phyloP scores from a whole-genome alignment of 257 asterid genomes.

The Craterostigma plantagineum region DNA sequence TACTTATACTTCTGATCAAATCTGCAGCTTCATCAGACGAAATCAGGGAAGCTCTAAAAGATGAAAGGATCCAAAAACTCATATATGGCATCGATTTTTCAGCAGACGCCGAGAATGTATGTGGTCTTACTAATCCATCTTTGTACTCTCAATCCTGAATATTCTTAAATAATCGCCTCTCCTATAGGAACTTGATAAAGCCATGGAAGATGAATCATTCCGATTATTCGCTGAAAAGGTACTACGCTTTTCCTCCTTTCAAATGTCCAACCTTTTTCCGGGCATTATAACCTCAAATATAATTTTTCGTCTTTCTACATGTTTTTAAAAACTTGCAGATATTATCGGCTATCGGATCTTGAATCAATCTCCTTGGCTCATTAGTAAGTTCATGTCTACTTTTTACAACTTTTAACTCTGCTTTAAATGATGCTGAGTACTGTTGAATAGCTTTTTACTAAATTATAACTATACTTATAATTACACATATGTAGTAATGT shows the following conservation, averaged over 20 bases:
- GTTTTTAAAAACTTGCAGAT: slow-evolving; percentile 25
- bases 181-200: slow-evolving; percentile 34
- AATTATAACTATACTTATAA: too few relatives aligned
- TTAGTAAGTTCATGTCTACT: too few relatives aligned
- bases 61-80: slow-evolving; percentile 43
- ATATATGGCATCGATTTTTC: slow-evolving; percentile 30
- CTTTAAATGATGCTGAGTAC: too few relatives aligned
- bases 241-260: slow-evolving; percentile 1
- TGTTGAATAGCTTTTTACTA: too few relatives aligned
- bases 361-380: too few relatives aligned
- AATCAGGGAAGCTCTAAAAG: slow-evolving; percentile 34
- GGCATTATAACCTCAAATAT: background rate
- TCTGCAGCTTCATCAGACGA: slow-evolving; percentile 46
- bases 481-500: too few relatives aligned
- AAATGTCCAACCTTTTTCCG: background rate
- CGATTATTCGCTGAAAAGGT: slow-evolving; percentile 47
- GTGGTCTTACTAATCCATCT: slow-evolving; percentile 4
- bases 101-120: slow-evolving; percentile 34
- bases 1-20: too few relatives aligned
- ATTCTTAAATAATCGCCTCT: too few relatives aligned
- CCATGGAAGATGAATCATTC: slow-evolving; percentile 44
- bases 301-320: background rate
- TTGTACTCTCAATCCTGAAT: background rate
- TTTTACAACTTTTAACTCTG: too few relatives aligned
- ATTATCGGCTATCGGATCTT: slow-evolving; percentile 16